Percentiles rank a stretch among this genome's conserved stretches.
Evolutionary conservation across 176 grass and related monocot genomes (phyloP).

Genomic region (Musa itinerans): DNA sequence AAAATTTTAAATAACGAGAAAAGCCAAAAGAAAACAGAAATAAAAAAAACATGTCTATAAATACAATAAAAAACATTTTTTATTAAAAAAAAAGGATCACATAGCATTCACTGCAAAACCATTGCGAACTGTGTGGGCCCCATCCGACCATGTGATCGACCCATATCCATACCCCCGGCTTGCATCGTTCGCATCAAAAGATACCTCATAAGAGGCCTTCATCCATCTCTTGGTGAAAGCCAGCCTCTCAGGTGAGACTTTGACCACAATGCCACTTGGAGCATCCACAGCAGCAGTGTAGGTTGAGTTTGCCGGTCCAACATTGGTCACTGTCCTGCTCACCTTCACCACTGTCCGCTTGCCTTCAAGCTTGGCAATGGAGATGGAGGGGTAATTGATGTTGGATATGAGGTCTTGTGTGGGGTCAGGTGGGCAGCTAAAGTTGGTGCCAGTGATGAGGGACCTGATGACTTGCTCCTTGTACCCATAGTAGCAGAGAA

Average conservation of each 20-base stretch:
- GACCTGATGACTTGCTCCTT: conserved; percentile 57
- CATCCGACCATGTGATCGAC: conserved; percentile 71
- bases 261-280: conserved; percentile 37
- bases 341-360: conserved; percentile 32
- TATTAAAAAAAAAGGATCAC: conserved; percentile 15
- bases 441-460: conserved; percentile 32
- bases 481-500: conserved; percentile 91
- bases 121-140: conserved; percentile 63
- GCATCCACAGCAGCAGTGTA: conserved; percentile 44
- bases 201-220: conserved; percentile 65
- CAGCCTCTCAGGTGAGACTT: conserved; percentile 50
- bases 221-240: conserved; percentile 56
- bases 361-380: conserved; percentile 42
- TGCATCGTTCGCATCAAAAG: conserved; percentile 29
- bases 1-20: too few relatives aligned
- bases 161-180: conserved; percentile 51
- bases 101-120: conserved; percentile 66
- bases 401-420: conserved; percentile 60
- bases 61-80: too few relatives aligned
- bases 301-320: conserved; percentile 66
- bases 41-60: too few relatives aligned
- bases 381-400: conserved; percentile 92
- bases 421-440: conserved; percentile 37
- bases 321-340: conserved; percentile 58
- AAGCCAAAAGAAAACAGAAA: too few relatives aligned